These are phyloP conservation scores for Chaetomium strumarium DNA, from an alignment of 2,329 filamentous ascomycete genomes.

Conservation along the genomic window DNA sequence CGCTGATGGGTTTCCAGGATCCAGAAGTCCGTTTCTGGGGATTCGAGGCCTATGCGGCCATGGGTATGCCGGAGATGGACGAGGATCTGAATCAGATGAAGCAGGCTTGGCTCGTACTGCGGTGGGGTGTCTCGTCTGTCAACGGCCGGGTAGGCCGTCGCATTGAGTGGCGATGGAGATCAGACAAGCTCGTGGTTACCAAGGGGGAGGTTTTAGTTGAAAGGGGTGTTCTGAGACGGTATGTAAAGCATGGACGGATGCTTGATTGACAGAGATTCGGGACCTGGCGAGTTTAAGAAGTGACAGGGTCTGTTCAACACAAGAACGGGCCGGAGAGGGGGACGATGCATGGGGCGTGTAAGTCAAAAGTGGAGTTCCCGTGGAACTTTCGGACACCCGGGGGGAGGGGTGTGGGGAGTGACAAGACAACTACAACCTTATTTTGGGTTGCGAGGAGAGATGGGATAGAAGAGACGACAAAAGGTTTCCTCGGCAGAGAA, in stretches of 20 bases:
- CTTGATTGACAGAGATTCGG: slow-evolving; percentile 34
- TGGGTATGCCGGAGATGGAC: slow-evolving; percentile 11
- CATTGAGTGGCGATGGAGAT: slow-evolving; percentile 28
- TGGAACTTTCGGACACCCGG: slow-evolving; percentile 5
- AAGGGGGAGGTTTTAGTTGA: slow-evolving; percentile 33
- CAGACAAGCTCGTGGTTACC: slow-evolving; percentile 27
- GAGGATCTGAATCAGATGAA: slow-evolving; percentile 12
- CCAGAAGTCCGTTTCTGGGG: slow-evolving; percentile 8
- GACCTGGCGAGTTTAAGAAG: slow-evolving; percentile 40
- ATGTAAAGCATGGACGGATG: slow-evolving; percentile 27
- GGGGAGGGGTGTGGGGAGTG: background rate
- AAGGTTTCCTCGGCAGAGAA: background rate
- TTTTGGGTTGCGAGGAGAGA: background rate
- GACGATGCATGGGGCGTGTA: slow-evolving; percentile 11
- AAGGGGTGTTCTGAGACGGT: slow-evolving; percentile 30
- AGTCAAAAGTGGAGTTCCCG: slow-evolving; percentile 7
- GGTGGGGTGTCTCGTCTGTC: slow-evolving; percentile 3
- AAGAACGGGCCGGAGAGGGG: slow-evolving; percentile 3
- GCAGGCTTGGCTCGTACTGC: background rate
- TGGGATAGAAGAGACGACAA: background rate
- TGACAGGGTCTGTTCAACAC: slow-evolving; percentile 28
- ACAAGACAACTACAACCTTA: background rate
- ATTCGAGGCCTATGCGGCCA: slow-evolving; percentile 22
- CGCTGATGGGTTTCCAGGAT: slow-evolving; percentile 28
- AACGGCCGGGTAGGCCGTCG: slow-evolving; percentile 15